Evolutionary conservation across 345 rosid genomes (phyloP).

Genomic region (Balakata baccata): DNA sequence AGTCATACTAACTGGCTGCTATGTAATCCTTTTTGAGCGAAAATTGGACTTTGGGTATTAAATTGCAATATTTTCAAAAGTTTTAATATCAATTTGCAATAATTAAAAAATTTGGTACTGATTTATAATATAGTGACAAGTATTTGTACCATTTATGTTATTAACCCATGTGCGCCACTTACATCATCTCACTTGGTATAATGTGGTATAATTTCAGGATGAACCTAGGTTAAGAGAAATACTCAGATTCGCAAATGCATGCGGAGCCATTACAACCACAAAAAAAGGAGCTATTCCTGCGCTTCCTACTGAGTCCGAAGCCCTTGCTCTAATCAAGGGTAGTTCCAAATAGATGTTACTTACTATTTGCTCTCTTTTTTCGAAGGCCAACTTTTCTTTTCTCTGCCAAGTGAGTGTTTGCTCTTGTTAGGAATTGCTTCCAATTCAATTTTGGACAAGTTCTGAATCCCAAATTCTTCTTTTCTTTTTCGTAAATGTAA

Average conservation of each 20-base stretch:
- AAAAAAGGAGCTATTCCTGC: constrained; percentile 99
- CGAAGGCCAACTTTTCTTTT: not conserved
- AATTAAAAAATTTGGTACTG: no score
- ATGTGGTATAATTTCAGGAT: constrained; percentile 36
- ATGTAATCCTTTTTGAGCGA: no score
- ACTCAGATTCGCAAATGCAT: constrained; percentile 76
- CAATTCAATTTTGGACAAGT: not conserved
- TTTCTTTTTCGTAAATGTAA: not conserved
- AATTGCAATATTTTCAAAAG: no score
- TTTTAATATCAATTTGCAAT: no score
- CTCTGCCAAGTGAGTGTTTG: no score
- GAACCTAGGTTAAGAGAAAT: constrained; percentile 71
- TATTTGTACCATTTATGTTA: not conserved
- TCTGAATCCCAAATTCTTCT: not conserved
- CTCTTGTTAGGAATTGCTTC: not conserved
- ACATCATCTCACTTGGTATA: no score
- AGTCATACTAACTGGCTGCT: no score
- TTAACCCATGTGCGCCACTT: not conserved
- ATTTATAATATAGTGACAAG: no score
- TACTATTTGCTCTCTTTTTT: not conserved
- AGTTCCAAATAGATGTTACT: not conserved
- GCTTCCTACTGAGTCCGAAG: constrained; percentile 65
- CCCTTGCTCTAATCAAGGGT: constrained; percentile 28
- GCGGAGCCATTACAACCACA: constrained; percentile 97
- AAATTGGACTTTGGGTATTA: no score